These are phyloP conservation scores for Tylopilus balloui DNA, from an alignment of 768 basidiomycete genomes.

Conservation along the genomic window DNA sequence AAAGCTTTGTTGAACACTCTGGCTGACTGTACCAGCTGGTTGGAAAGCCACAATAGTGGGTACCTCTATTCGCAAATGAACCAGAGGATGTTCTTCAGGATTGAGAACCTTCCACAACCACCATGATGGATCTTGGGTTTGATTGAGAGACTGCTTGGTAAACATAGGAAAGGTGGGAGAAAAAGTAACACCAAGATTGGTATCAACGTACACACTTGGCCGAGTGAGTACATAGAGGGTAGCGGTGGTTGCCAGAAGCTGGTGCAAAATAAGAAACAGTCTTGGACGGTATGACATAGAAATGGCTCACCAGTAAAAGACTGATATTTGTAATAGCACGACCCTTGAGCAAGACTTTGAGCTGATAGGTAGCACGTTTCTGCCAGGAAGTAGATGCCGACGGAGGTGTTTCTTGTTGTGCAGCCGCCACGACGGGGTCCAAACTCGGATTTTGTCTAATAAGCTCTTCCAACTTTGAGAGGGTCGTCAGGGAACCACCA, in stretches of 20 bases:
- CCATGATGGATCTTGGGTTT: constrained; percentile 48
- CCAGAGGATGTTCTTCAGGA: constrained; percentile 55
- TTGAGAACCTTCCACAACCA: constrained; percentile 77
- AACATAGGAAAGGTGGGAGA: constrained; percentile 31
- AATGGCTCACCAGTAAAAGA: constrained; percentile 61
- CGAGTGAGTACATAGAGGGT: constrained; percentile 72
- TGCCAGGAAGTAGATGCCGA: constrained; percentile 31
- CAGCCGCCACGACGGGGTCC: constrained; percentile 38
- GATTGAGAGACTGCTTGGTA: constrained; percentile 28
- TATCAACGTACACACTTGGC: constrained; percentile 37
- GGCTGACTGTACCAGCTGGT: constrained; percentile 33
- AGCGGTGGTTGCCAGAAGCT: constrained; percentile 76
- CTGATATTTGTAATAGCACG: constrained; percentile 77
- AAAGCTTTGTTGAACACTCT: constrained; percentile 30
- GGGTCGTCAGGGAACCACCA: constrained; percentile 10
- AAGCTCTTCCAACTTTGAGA: constrained; percentile 72
- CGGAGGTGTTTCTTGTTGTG: constrained; percentile 23
- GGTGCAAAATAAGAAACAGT: constrained; percentile 4
- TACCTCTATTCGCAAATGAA: constrained; percentile 78
- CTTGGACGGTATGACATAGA: background rate
- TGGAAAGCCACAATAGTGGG: constrained; percentile 72
- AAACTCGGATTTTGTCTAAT: constrained; percentile 65
- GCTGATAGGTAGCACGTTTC: constrained; percentile 20
- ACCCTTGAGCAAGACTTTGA: constrained; percentile 50
- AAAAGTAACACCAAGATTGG: constrained; percentile 16